Base-by-base conservation (phyloP, 2,329 filamentous ascomycete genomes). In the Sclerotinia glacialis region DNA sequence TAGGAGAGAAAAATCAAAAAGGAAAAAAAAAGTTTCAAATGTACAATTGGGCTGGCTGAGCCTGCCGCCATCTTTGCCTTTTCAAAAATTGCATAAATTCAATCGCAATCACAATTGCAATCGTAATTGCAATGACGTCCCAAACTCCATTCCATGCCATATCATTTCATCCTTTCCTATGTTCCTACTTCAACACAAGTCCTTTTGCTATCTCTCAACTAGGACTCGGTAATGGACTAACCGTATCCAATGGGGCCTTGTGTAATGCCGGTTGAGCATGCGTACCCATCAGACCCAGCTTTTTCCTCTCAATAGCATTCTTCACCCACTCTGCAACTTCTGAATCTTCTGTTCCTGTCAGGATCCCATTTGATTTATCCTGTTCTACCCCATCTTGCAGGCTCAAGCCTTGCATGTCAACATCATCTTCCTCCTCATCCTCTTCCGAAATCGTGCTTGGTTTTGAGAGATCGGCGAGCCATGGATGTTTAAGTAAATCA, bases 251-350 rank as follows among this genome's bases (percentile, higher is more conserved):
- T 1, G 93, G 92, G 31, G 91, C 94, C 6, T 92, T 89, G 77
- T 98, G 95, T 69, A 98, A 79, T 3, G 95, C 93, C 21, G 95
- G 95, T 74, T 90, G 91, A 59, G 83, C 82, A 21, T 79, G 77
- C 59, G 81, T 82, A 74, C 46, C 80, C 75, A 80, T 84, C 55
- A 80, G 80, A 21, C 86, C 90, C 2, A 81, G 83, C 69, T 81
- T 83, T 74, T 88, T 88, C 73, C 85, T 84, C 70, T 89, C 86
- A 52, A 98, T 78, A 23, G 91, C 90, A 8, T 80, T 81, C 49
- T 83, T 83, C 1, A 97, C 94, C 95, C 95, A 99, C 37, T 86
- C 84, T 0, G 92, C 91, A 6, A 98, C 92, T 76, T 98, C 93
- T 47, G 83, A 80, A 73, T 99, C 94, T 64, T 89, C 86, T 0